Base-by-base conservation (phyloP, 2,329 filamentous ascomycete species). In the Anisogramma anomala region DNA sequence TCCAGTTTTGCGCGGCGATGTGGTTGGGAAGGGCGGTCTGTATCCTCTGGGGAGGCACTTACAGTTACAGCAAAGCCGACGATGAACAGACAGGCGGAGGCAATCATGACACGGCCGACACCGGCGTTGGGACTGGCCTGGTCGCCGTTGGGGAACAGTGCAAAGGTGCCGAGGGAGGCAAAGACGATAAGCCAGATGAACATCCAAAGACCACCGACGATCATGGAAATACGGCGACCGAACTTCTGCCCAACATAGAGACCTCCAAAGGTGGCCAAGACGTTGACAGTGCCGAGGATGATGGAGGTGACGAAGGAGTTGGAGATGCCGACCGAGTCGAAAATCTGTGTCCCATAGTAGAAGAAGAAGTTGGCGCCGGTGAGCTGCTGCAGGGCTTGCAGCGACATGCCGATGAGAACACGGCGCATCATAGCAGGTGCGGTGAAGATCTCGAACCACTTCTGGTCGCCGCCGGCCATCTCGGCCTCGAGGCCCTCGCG, bases 11-110 rank as follows among this genome's bases (percentile, higher is more conserved):
- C 14, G 30, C 7, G 11, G 17, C 10, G 18, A 14, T 7, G 22
- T 3, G 19, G 9, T 20, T 25, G 25, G 15, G 17, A 4, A 13
- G 33, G 11, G 23, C 11, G 6, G 23, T 25, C 6, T 11, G 10
- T n/a, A n/a, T n/a, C n/a, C n/a, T n/a, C n/a, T n/a, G 23, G 27
- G n/a, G 19, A 13, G 40, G 27, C 17, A 42, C 45, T 47, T 47
- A 47, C 45, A 40, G 45, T 47, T 7, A 53, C 58, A 19, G 81
- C 81, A 50, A 84, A 87, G 1, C 74, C 79, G 36, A 76, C 72
- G 42, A 86, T 85, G 60, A 84, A 86, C 65, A 85, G 73, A 58
- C 77, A 83, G 3, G 80, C 77, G 40, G 80, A 74, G 8, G 82
- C 74, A 49, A 86, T 83, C 71, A 85, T 79, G 46, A 79, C 69